These are phyloP conservation scores for Arabidopsis hybrid DNA, from an alignment of 441 rosid species.

Conservation along the genomic window DNA sequence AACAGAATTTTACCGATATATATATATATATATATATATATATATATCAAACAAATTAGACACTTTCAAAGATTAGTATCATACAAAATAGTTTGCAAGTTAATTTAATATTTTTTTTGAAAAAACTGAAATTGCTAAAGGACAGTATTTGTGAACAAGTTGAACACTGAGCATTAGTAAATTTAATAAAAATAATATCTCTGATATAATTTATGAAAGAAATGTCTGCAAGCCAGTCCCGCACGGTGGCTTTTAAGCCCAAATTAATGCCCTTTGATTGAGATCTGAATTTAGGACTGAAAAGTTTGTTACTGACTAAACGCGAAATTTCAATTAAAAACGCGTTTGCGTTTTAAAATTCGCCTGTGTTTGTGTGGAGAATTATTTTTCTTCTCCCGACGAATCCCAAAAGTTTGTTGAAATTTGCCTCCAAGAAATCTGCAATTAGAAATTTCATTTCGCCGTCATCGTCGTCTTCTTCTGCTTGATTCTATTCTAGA, in stretches of 20 bases:
- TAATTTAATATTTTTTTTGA: too few relatives aligned
- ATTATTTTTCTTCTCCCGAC: background rate
- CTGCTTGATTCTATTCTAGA: constrained; percentile 26
- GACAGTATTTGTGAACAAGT: background rate
- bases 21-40: too few relatives aligned
- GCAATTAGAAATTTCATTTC: constrained; percentile 24
- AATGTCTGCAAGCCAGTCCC: background rate
- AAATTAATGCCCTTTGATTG: background rate
- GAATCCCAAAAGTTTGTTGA: constrained; percentile 32
- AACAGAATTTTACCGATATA: background rate
- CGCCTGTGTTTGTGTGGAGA: background rate
- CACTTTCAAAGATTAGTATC: too few relatives aligned
- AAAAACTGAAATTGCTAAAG: too few relatives aligned
- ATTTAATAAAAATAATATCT: background rate
- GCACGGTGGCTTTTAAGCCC: background rate
- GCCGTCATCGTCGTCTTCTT: constrained; percentile 20
- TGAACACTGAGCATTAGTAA: background rate
- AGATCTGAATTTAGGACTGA: constrained; percentile 17
- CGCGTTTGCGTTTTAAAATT: constrained; percentile 37
- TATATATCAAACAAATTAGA: too few relatives aligned
- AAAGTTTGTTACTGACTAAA: constrained; percentile 14
- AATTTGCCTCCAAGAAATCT: constrained; percentile 50
- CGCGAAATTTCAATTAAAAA: background rate
- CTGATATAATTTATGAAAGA: background rate
- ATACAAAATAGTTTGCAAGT: too few relatives aligned